Evolutionary conservation across 2,329 filamentous ascomycete genomes (phyloP).

Genomic region (Venturia pyrina): DNA sequence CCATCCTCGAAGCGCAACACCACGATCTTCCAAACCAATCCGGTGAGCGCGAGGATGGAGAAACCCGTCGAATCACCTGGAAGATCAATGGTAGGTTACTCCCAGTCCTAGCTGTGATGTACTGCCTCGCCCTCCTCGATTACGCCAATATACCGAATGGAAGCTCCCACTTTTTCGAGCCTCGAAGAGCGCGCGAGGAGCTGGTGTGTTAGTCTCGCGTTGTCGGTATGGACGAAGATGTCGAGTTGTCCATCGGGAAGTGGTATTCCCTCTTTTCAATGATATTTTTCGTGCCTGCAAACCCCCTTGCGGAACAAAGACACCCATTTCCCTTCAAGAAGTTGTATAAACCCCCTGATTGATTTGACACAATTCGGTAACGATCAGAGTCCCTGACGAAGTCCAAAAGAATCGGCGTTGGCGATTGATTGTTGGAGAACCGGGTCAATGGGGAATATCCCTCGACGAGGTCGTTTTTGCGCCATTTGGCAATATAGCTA

Average conservation of each 20-base stretch:
- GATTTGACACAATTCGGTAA: too few species aligned
- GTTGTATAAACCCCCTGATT: too few species aligned
- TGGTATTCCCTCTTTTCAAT: conserved; percentile 41
- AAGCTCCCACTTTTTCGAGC: too few species aligned
- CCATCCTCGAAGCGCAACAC: not conserved
- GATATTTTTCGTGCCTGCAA: conserved; percentile 36
- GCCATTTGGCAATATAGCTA: too few species aligned
- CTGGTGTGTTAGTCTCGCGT: not conserved
- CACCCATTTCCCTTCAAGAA: too few species aligned
- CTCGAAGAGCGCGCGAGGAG: too few species aligned
- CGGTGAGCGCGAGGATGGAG: not conserved
- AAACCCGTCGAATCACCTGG: not conserved
- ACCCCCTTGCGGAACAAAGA: too few species aligned
- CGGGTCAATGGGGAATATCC: too few species aligned
- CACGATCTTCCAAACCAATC: not conserved
- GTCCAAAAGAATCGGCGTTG: too few species aligned
- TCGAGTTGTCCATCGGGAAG: not conserved
- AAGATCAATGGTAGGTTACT: conserved; percentile 1
- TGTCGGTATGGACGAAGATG: conserved; percentile 8
- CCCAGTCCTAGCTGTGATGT: conserved; percentile 2
- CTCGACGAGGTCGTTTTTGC: too few species aligned
- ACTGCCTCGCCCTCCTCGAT: conserved; percentile 2
- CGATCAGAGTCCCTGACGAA: too few species aligned
- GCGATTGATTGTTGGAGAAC: too few species aligned
- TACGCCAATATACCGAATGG: conserved; percentile 7